Percentiles rank a stretch among this genome's conserved stretches.
Conservation (phyloP, 1,139 yeast species). For the Taphrina deformans region DNA sequence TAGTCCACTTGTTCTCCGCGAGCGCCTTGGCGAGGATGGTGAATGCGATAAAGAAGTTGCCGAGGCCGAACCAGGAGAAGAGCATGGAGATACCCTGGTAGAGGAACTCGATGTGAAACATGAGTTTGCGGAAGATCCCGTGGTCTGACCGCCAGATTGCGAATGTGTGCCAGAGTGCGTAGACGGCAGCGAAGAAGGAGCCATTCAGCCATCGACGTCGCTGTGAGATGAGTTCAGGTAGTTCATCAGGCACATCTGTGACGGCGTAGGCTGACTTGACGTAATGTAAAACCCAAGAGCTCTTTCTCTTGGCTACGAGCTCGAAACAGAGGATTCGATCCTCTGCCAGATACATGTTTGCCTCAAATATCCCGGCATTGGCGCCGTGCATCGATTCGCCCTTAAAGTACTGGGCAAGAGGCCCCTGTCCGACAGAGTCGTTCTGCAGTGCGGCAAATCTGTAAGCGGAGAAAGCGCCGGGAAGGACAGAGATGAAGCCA, state of each 20-base stretch:
- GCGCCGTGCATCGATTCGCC: constrained; percentile 68
- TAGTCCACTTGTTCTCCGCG: constrained; percentile 34
- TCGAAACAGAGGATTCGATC: constrained; percentile 82
- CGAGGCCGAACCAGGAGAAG: constrained; percentile 78
- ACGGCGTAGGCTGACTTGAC: constrained; percentile 77
- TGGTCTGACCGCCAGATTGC: constrained; percentile 71
- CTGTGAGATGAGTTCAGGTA: constrained; percentile 73
- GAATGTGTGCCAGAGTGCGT: constrained; percentile 70
- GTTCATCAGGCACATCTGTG: constrained; percentile 76
- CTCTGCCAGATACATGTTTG: constrained; percentile 83
- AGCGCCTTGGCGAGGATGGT: constrained; percentile 46
- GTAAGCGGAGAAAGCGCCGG: constrained; percentile 87
- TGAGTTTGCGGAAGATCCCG: constrained; percentile 59
- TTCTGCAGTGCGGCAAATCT: constrained; percentile 69
- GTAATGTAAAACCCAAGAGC: constrained; percentile 65
- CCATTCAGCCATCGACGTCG: constrained; percentile 86
- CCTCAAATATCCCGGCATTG: constrained; percentile 68
- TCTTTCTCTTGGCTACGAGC: constrained; percentile 66
- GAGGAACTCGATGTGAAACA: constrained; percentile 67
- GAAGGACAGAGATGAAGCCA: constrained; percentile 78
- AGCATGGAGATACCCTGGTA: constrained; percentile 66
- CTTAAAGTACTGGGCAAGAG: constrained; percentile 73
- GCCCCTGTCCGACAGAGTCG: constrained; percentile 63
- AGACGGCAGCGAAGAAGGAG: constrained; percentile 77
- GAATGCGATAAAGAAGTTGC: constrained; percentile 71